A percentile compares a stretch with the other conserved stretches of the same genome.
These are phyloP conservation scores for Backusella sp. DNA, from an alignment of 192 early-diverging fungal genomes.

Conservation along the genomic window DNA sequence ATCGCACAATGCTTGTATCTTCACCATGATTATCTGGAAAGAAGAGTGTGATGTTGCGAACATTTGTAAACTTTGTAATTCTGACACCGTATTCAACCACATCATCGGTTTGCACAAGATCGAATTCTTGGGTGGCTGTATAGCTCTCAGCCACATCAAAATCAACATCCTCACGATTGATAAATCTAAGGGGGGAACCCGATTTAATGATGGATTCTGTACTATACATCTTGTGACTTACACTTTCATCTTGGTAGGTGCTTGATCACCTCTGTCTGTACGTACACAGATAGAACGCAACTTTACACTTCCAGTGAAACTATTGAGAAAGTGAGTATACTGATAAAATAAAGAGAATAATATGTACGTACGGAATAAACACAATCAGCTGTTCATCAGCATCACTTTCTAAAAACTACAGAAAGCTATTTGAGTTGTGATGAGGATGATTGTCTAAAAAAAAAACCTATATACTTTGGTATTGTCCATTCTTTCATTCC, in stretches of 20 bases:
- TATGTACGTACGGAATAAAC: slow-evolving; percentile 70
- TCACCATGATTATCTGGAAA: slow-evolving; percentile 79
- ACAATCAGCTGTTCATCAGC: slow-evolving; percentile 91
- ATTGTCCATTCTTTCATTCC: slow-evolving; percentile 76
- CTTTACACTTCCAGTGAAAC: slow-evolving; percentile 88
- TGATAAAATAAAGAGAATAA: neutral
- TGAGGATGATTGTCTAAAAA: neutral
- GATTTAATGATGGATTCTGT: too few species aligned
- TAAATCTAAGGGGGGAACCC: slow-evolving; percentile 54
- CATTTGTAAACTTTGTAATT: slow-evolving; percentile 72
- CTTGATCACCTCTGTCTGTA: slow-evolving; percentile 54
- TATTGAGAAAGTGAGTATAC: slow-evolving; percentile 18
- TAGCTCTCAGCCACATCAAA: slow-evolving; percentile 79
- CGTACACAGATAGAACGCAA: slow-evolving; percentile 86
- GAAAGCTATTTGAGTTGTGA: too few species aligned
- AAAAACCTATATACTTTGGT: slow-evolving; percentile 44
- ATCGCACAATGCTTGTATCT: slow-evolving; percentile 73
- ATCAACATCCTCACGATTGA: slow-evolving; percentile 89
- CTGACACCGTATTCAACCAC: slow-evolving; percentile 66
- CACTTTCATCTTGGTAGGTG: slow-evolving; percentile 76
- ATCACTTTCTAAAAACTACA: slow-evolving; percentile 72
- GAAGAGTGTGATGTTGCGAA: slow-evolving; percentile 78
- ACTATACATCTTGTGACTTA: slow-evolving; percentile 30
- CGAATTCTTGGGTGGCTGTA: slow-evolving; percentile 79
- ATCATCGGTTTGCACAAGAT: slow-evolving; percentile 58